phyloP scores from a whole-genome alignment of 352 stramenopile species.

The Globisporangium heterothallicum region DNA sequence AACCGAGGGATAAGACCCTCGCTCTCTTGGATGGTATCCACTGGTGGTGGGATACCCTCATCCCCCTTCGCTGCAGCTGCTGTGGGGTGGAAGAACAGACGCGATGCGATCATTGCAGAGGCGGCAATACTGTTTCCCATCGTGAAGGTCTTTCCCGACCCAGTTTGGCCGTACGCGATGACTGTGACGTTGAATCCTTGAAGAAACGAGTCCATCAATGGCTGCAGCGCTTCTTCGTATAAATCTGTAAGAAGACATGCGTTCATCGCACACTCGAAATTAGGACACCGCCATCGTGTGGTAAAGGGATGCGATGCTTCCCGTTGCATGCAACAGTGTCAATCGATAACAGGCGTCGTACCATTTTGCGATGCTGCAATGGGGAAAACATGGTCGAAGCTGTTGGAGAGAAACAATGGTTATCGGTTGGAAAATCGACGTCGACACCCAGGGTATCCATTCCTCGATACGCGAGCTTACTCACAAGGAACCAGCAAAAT shows the following conservation, averaged over 20 bases:
- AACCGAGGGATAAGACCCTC: slow-evolving; percentile 85
- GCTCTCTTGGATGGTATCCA: slow-evolving; percentile 31
- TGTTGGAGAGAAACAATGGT: slow-evolving; percentile 14
- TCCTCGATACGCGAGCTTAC: no score
- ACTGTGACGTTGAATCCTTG: slow-evolving; percentile 89
- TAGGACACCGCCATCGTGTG: neutral
- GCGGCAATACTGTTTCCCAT: slow-evolving; percentile 70
- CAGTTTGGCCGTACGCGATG: slow-evolving; percentile 84
- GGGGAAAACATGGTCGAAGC: slow-evolving; percentile 82
- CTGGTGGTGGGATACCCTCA: no score
- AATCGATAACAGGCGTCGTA: no score
- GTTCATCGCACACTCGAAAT: neutral
- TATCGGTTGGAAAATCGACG: neutral
- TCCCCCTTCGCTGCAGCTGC: neutral
- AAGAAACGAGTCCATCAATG: slow-evolving; percentile 78
- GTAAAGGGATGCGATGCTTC: neutral
- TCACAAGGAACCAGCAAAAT: neutral
- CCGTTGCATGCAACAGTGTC: no score
- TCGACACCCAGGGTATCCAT: no score
- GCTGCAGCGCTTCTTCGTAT: slow-evolving; percentile 66
- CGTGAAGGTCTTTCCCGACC: slow-evolving; percentile 80
- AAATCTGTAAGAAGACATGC: slow-evolving; percentile 26
- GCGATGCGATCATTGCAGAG: slow-evolving; percentile 29
- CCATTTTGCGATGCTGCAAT: slow-evolving; percentile 41
- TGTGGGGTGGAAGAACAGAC: slow-evolving; percentile 24